Evolutionary conservation across 257 asterid species (phyloP), one percentile per base, ranked within the genome.

Genomic region (Capsicum pubescens): DNA sequence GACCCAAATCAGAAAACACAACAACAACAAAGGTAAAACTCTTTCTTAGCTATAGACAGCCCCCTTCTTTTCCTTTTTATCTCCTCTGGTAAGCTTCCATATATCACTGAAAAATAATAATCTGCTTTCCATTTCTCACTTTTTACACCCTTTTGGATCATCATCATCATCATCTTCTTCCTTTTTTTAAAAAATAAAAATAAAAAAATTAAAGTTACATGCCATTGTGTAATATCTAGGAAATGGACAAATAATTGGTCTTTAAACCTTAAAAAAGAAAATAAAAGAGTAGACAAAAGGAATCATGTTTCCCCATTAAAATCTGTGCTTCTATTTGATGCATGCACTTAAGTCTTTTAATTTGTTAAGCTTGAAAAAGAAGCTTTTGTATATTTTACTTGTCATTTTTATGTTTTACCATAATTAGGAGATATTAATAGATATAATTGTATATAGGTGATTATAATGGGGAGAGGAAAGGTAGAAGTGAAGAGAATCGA

Each of bases 401-500:
- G 0, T 50, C 19, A 50, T 12, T 66, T 7, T 32, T 66, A 17
- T 63, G 3, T 15, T 11, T 0, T n/a, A 35, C 69, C 35, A 66
- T 39, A 26, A 39, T 21, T 63, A 21, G 44, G 44, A 39, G 44
- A 39, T 3, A 39, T 39, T 39, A 64, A 6, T n/a, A 39, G 5
- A 42, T 15, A 42, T 42, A 12, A 16, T 36, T 78, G 44, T 64
- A 32, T 32, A n/a, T n/a, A 19, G 39, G 55, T 39, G 57, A 80
- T 70, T 66, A 64, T 32, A 0, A 94, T 94, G 98, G 98, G 97
- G 80, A 88, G 98, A 86, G 97, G 97, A 82, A 94, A 89, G 88
- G 89, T 91, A 35, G 97, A 94, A 71, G 89, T 94, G 92, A 93
- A 94, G 92, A 91, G 93, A 90, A 94, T 94, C 50, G 98, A 94